A percentile compares a stretch with the other conserved stretches of the same genome.
Conservation (phyloP, 441 rosid genomes). For the Iberis amara region DNA sequence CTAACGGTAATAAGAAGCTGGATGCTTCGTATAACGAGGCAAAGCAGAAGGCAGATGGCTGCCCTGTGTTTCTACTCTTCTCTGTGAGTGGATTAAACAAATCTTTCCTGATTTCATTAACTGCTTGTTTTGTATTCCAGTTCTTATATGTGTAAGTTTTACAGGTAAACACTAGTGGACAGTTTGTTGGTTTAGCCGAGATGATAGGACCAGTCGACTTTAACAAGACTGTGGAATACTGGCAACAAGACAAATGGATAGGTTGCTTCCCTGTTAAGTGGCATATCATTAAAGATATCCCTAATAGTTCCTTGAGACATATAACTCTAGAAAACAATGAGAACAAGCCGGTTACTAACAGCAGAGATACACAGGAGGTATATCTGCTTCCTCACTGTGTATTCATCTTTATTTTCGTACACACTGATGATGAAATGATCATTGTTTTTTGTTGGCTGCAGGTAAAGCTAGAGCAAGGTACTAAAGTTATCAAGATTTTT, state of each 20-base stretch:
- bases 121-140: not conserved
- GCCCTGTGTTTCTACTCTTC: conserved; percentile 80
- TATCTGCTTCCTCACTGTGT: conserved; percentile 12
- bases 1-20: conserved; percentile 74
- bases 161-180: conserved; percentile 74
- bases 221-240: conserved; percentile 53
- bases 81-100: conserved; percentile 49
- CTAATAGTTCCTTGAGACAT: conserved; percentile 59
- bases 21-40: conserved; percentile 74
- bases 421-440: not conserved
- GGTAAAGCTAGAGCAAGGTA: conserved; percentile 70
- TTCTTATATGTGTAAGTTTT: conserved; percentile 3
- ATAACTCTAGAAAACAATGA: conserved; percentile 64
- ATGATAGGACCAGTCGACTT: conserved; percentile 72
- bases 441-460: conserved; percentile 20
- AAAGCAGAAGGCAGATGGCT: conserved; percentile 46
- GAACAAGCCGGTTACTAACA: conserved; percentile 74
- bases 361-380: conserved; percentile 73
- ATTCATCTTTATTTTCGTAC: not conserved
- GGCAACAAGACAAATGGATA: conserved; percentile 81
- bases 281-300: conserved; percentile 67
- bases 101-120: not conserved
- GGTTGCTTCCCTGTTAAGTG: conserved; percentile 77
- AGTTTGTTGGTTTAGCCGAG: conserved; percentile 70
- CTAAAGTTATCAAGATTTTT: conserved; percentile 62